A percentile compares a stretch with the other conserved stretches of the same genome.
These are phyloP conservation scores for Sugiyamaella neomexicana DNA, from an alignment of 1,139 yeast genomes.

Conservation along the genomic window DNA sequence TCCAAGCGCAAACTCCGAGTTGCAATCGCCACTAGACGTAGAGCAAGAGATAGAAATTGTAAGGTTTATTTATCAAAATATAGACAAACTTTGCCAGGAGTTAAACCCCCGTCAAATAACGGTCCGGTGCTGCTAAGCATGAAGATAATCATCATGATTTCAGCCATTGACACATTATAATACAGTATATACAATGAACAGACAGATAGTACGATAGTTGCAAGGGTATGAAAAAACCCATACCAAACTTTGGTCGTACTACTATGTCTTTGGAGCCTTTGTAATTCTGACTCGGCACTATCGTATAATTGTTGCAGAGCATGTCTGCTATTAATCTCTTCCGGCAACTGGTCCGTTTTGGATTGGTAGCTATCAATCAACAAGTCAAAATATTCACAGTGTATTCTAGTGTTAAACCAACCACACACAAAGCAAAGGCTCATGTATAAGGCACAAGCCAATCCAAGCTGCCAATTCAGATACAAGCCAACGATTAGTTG, in stretches of 20 bases:
- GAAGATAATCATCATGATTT: slow-evolving; percentile 5
- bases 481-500: not conserved
- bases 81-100: not conserved
- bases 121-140: not conserved
- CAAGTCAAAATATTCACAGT: not conserved
- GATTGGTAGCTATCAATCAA: slow-evolving; percentile 6
- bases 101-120: not conserved
- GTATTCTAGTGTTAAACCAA: not conserved
- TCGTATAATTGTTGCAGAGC: slow-evolving; percentile 15
- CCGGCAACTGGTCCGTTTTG: slow-evolving; percentile 1
- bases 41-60: too few species aligned
- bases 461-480: slow-evolving; percentile 3
- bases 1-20: too few species aligned
- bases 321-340: not conserved
- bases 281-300: slow-evolving; percentile 14
- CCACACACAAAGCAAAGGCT: not conserved
- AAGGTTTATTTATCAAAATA: not conserved
- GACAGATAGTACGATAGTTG: not conserved
- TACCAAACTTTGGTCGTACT: not conserved
- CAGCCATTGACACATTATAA: slow-evolving; percentile 12
- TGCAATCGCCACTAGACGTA: too few species aligned
- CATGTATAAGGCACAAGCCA: not conserved
- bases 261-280: slow-evolving; percentile 1
- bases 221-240: not conserved
- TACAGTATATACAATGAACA: not conserved